phyloP scores from a whole-genome alignment of 2,329 filamentous ascomycete species.

The Acarospora socialis region DNA sequence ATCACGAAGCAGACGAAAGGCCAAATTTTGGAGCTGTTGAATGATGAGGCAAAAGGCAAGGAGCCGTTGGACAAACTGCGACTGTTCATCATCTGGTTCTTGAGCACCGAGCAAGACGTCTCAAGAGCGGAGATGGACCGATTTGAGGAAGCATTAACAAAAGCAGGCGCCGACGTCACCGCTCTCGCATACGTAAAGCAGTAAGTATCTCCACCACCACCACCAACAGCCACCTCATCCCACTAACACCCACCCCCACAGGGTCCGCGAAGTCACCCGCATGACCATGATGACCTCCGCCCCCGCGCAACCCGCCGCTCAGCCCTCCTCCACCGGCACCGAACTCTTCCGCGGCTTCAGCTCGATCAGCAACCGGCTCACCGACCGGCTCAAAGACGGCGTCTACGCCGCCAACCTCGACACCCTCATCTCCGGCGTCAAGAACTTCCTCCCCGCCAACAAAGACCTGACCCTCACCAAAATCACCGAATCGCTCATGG shows the following conservation, averaged over 20 bases:
- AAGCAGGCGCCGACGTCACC: conserved; percentile 59
- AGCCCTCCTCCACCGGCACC: conserved; percentile 39
- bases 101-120: conserved; percentile 85
- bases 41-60: conserved; percentile 65
- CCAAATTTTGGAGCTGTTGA: conserved; percentile 77
- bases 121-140: conserved; percentile 67
- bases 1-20: conserved; percentile 81
- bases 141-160: conserved; percentile 71
- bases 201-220: conserved; percentile 33
- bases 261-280: conserved; percentile 83
- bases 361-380: conserved; percentile 78
- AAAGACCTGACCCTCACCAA: conserved; percentile 94
- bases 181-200: conserved; percentile 76
- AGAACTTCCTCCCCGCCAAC: conserved; percentile 94
- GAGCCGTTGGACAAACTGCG: conserved; percentile 80
- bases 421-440: conserved; percentile 85
- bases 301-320: conserved; percentile 50
- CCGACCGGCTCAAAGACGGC: conserved; percentile 85
- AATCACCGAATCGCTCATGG: conserved; percentile 97
- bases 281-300: conserved; percentile 97
- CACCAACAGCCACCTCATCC: too few relatives aligned
- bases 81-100: conserved; percentile 91
- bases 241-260: conserved; percentile 18
- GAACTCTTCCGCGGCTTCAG: conserved; percentile 91
- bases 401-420: conserved; percentile 81